Evolutionary conservation across 1,284 basidiomycete genomes (phyloP).

Genomic region (Apiotrichum porosum): DNA sequence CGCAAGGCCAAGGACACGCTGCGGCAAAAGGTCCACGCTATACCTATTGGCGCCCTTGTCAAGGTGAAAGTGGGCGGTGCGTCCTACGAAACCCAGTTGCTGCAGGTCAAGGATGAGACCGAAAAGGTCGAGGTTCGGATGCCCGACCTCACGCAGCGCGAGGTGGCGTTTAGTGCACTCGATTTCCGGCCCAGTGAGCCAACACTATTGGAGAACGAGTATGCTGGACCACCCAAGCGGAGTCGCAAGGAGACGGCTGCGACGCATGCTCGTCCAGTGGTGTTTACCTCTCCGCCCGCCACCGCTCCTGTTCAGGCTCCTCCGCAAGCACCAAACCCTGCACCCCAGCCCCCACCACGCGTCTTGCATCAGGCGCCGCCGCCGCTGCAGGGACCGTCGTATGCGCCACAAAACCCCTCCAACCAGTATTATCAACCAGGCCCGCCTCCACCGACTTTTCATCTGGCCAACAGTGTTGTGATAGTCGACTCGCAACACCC

Average conservation of each 20-base stretch:
- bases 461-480: neutral
- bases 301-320: too few species aligned
- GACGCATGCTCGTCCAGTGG: neutral
- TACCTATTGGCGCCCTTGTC: slow-evolving; percentile 65
- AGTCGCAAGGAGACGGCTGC: slow-evolving; percentile 8
- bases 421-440: neutral
- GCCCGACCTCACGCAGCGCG: neutral
- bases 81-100: slow-evolving; percentile 70
- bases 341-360: slow-evolving; percentile 1
- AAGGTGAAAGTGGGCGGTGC: slow-evolving; percentile 73
- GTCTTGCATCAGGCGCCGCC: neutral
- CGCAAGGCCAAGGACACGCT: slow-evolving; percentile 49
- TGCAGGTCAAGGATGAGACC: slow-evolving; percentile 63
- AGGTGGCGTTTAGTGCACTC: slow-evolving; percentile 11
- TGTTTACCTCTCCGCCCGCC: neutral
- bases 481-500: slow-evolving; percentile 2
- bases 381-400: too few species aligned
- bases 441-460: neutral
- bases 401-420: neutral
- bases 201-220: slow-evolving; percentile 18
- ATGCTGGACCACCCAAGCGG: slow-evolving; percentile 13
- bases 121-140: slow-evolving; percentile 61
- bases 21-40: slow-evolving; percentile 57
- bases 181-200: slow-evolving; percentile 11
- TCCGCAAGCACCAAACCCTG: neutral